These are phyloP conservation scores for Pseudogymnoascus sp. DNA, from an alignment of 2,329 filamentous ascomycete genomes.

Conservation along the genomic window DNA sequence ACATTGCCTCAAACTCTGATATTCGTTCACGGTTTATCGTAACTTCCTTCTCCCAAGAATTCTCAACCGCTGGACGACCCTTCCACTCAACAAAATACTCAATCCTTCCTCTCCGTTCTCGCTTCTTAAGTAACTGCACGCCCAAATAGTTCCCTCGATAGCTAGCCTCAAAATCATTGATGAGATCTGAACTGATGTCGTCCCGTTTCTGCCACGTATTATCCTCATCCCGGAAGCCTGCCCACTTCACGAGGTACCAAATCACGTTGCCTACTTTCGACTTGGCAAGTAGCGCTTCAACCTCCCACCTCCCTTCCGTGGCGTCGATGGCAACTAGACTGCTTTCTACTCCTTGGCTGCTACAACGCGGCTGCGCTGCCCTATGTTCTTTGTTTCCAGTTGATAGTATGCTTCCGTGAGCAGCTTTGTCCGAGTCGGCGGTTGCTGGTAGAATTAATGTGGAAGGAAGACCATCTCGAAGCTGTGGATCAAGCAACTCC, in stretches of 20 bases:
- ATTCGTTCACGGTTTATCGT: no score
- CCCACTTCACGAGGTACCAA: conserved; percentile 21
- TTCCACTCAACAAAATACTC: no score
- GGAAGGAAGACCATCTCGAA: not conserved
- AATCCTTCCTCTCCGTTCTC: no score
- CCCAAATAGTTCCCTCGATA: conserved; percentile 17
- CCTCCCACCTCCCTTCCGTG: conserved; percentile 3
- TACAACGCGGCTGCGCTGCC: not conserved
- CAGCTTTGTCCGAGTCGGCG: not conserved
- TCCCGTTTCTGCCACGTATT: conserved; percentile 19
- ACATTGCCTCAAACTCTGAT: no score
- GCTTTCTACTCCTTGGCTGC: not conserved
- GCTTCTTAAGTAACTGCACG: conserved; percentile 14
- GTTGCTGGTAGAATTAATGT: not conserved
- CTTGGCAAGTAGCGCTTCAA: conserved; percentile 20
- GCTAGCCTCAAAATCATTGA: conserved; percentile 15
- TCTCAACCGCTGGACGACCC: no score
- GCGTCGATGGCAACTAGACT: not conserved
- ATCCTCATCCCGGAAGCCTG: conserved; percentile 17
- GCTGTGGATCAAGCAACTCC: not conserved
- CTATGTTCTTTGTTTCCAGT: not conserved
- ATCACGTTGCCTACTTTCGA: conserved; percentile 17
- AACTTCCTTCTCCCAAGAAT: no score
- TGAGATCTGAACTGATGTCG: conserved; percentile 14
- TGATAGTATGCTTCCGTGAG: not conserved